Evolutionary conservation across 768 basidiomycete species (phyloP).

Genomic region (Coprinopsis marcescibilis): DNA sequence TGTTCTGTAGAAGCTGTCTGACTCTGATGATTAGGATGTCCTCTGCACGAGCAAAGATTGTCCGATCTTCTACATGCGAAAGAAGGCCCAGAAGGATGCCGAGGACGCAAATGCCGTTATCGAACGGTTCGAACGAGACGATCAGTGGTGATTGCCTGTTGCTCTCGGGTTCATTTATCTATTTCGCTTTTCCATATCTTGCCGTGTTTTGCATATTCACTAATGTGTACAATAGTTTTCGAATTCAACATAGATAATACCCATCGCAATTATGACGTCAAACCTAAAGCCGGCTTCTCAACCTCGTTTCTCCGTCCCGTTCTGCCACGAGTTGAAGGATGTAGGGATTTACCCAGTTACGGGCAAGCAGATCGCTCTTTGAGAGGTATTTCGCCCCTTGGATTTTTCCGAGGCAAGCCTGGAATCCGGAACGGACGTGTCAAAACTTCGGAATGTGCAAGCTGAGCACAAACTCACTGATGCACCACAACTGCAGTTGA

Average conservation of each 20-base stretch:
- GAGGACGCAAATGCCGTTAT: constrained; percentile 75
- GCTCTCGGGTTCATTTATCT: neutral
- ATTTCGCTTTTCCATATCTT: neutral
- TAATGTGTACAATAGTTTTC: neutral
- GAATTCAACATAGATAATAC: neutral
- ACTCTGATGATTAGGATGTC: constrained; percentile 61
- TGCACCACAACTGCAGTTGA: constrained; percentile 47
- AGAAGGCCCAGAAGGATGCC: constrained; percentile 97
- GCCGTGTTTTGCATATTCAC: neutral
- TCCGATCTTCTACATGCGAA: constrained; percentile 98
- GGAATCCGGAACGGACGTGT: too few relatives aligned
- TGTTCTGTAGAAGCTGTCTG: neutral
- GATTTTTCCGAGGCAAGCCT: constrained; percentile 43
- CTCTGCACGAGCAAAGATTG: constrained; percentile 96
- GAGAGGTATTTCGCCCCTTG: constrained; percentile 41
- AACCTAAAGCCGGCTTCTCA: constrained; percentile 5
- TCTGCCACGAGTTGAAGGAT: constrained; percentile 28
- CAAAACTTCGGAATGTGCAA: neutral
- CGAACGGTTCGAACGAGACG: constrained; percentile 77
- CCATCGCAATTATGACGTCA: neutral
- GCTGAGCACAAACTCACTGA: constrained; percentile 22
- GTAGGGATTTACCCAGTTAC: constrained; percentile 38
- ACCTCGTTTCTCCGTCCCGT: constrained; percentile 16
- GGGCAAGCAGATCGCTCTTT: constrained; percentile 27
- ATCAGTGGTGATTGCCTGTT: constrained; percentile 42